Base-by-base conservation (phyloP, 2,329 filamentous ascomycete species). In the Raffaelea albimanens region DNA sequence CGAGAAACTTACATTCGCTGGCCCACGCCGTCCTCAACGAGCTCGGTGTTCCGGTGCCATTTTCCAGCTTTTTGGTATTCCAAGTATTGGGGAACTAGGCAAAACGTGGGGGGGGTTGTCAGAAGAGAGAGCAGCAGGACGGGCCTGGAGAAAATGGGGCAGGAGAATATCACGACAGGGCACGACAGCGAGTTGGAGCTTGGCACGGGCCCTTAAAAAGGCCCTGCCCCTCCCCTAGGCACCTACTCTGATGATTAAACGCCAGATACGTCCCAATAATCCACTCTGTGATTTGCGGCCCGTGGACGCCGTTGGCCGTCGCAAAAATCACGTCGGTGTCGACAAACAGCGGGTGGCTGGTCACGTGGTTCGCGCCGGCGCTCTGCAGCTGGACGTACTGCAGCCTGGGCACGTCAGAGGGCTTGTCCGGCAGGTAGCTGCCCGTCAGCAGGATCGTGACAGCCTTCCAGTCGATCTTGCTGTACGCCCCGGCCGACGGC, bases 271-370 rank as follows among this genome's bases (percentile, higher is more conserved):
- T 77, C 20, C 64, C 59, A 21, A 78, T 68, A 7, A 78, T 66
- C 75, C 75, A 79, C 58, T 79, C 75, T 0, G 74, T 62, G 51
- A 78, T 79, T 54, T 78, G 75, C 2, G 75, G 74, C 74, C 73
- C 74, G 38, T 78, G 73, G n/a, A 80, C 71, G 0, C 76, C 76
- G 49, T 76, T 80, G 0, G 74, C 73, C 0, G 75, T 76, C 40
- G 69, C 74, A 51, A 80, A 75, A 0, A 62, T 57, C 8, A 77
- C 61, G 43, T 75, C 63, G 0, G 69, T 75, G 20, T 76, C 70
- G 20, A 60, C 66, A 50, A 74, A 79, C 0, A 78, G 48, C 2
- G 70, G 69, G 13, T 67, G 58, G 2, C 69, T 57, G 9, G 72
- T 44, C 11, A 78, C 57, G 46, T 69, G 66, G 46, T 80, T 75